Evolutionary conservation across 2,329 filamentous ascomycete genomes (phyloP), one percentile per base, ranked within the genome.

Genomic region (Fusarium foetens): DNA sequence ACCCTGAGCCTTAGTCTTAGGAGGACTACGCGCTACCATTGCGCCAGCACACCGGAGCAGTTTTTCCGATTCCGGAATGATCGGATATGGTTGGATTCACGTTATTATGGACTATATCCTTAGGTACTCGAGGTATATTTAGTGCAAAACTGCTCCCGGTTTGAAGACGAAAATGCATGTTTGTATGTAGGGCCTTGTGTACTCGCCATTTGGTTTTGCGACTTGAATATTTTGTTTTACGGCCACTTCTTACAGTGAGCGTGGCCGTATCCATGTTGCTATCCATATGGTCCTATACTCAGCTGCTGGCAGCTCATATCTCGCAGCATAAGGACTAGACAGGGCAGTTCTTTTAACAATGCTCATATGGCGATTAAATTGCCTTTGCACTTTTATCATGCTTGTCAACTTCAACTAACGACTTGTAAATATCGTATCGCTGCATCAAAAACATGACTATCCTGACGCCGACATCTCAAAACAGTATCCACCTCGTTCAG

Each of bases 1-100:
- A 81, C 80, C 80, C 80, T 80, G 78, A 81, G 75, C 80, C 80
- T 81, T 79, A 80, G 80, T 80, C 80, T 81, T 81, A 81, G 80
- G 79, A 81, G 79, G 79, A 80, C 79, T 81, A 78, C 78, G 78
- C 79, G 79, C 79, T 81, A 81, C 79, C 79, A 80, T 80, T 80
- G 79, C 79, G 79, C 63, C 63, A 66, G 63, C 63, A 66, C 61
- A 66, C 63, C 63, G 33, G 31, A 45, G 23, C 49, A 38, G 33
- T 38, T 31, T 17, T 54, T 43, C 46, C 57, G 52, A 63, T 58
- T 58, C 66, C 57, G 45, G 68, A 39, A 49, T 71, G 73, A 74
- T 76, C 75, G 67, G 66, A 57, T 67, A 63, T 74, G 59, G 6
- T 38, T 39, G 8, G 31, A 6, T 9, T 1, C 2, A 13, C 27